Evolutionary conservation across 345 rosid species (phyloP).

Genomic region (Lepidium didymum): DNA sequence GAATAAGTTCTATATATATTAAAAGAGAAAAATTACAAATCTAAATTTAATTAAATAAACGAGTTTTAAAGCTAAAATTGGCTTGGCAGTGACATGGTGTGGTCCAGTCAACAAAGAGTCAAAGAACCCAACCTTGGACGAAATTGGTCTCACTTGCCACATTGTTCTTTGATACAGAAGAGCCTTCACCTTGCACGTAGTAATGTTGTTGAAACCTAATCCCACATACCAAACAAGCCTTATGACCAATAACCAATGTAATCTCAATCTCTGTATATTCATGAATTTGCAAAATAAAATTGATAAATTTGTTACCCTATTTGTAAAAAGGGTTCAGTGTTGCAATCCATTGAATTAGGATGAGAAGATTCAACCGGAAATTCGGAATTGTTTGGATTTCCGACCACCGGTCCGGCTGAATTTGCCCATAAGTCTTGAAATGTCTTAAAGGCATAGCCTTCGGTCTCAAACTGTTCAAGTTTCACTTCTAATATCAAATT

Average conservation of each 20-base stretch:
- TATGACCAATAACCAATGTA: background rate
- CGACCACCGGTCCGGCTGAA: slow-evolving; percentile 24
- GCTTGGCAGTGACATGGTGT: slow-evolving; percentile 1
- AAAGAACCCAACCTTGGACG: slow-evolving; percentile 79
- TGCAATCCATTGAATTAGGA: slow-evolving; percentile 41
- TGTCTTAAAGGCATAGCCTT: slow-evolving; percentile 47
- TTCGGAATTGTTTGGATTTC: slow-evolving; percentile 26
- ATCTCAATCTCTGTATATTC: background rate
- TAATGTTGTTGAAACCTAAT: slow-evolving; percentile 49
- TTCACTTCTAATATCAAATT: too few relatives aligned
- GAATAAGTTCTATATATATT: background rate
- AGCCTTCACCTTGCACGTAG: slow-evolving; percentile 59
- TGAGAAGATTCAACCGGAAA: slow-evolving; percentile 48
- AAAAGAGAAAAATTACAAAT: background rate
- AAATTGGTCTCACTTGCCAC: slow-evolving; percentile 58
- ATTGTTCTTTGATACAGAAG: slow-evolving; percentile 42
- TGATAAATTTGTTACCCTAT: slow-evolving; percentile 45
- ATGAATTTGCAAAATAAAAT: background rate
- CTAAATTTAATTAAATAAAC: background rate
- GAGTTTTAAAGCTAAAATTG: background rate
- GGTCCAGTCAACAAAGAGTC: slow-evolving; percentile 23
- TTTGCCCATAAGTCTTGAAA: slow-evolving; percentile 56
- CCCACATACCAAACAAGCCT: background rate
- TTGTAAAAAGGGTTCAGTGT: slow-evolving; percentile 57
- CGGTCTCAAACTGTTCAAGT: slow-evolving; percentile 50